Evolutionary conservation across 2,329 filamentous ascomycete genomes (phyloP).

Genomic region (Ilyonectria mors-panacis): DNA sequence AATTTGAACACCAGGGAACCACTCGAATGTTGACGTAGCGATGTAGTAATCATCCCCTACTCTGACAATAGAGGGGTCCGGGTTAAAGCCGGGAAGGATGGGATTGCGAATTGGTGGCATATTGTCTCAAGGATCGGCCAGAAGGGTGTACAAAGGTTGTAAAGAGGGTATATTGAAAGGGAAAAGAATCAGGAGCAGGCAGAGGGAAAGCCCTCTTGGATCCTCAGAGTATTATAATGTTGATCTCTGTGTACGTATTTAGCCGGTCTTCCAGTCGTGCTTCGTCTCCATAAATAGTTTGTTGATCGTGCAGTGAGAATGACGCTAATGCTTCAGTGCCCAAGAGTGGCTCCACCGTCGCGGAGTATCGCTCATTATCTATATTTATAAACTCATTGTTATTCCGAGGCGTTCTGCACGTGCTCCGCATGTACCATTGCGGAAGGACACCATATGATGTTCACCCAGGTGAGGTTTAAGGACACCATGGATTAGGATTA

Average conservation of each 20-base stretch:
- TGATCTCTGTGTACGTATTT: background rate
- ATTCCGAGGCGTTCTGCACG: too few relatives aligned
- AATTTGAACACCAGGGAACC: constrained; percentile 70
- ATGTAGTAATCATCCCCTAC: constrained; percentile 70
- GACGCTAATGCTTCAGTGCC: background rate
- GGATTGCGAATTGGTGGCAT: constrained; percentile 68
- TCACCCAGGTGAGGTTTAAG: too few relatives aligned
- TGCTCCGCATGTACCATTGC: too few relatives aligned
- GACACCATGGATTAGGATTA: too few relatives aligned
- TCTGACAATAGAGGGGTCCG: constrained; percentile 68
- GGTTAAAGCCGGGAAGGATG: constrained; percentile 71
- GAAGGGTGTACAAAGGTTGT: constrained; percentile 16
- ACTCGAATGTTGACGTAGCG: constrained; percentile 70
- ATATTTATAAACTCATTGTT: too few relatives aligned
- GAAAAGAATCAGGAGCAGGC: background rate
- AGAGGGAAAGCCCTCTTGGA: background rate
- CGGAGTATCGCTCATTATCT: constrained; percentile 14
- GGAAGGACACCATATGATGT: too few relatives aligned
- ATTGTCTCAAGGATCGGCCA: background rate
- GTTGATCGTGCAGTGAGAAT: background rate
- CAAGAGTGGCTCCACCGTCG: constrained; percentile 1
- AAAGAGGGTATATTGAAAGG: background rate
- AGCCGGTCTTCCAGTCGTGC: background rate
- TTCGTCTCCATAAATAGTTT: background rate
- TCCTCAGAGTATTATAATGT: background rate